Evolutionary conservation across 441 rosid genomes (phyloP), one percentile per base, ranked within the genome.

Genomic region (Cnidoscolus chayamansa): DNA sequence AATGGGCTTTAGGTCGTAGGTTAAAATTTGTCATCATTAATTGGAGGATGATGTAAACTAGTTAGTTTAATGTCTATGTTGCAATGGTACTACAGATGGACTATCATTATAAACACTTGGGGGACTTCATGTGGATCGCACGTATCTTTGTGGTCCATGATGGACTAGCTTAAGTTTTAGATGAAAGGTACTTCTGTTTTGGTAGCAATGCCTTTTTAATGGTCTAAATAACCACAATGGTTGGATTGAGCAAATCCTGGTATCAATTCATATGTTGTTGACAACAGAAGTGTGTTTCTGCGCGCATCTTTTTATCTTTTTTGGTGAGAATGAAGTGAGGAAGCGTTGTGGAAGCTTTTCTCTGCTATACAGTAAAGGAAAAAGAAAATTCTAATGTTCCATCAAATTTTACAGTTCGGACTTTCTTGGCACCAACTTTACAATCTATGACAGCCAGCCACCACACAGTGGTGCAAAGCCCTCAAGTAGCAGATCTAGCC

Each of bases 371-470:
- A 25, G 25, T 25, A 25, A 25, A 25, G 25, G 25, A 25, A 25
- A 25, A 25, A 25, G 25, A 25, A 50, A 56, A 15, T 62, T 58
- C 56, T 58, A 20, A 15, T 16, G 45, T 65, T 71, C 53, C 10
- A 20, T 53, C 13, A 65, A 64, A 20, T 59, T 68, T 77, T 81
- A 79, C 92, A 94, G 98, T 68, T 89, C 98, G 65, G 96, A 94
- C 85, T 94, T 94, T 77, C 90, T 94, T 32, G 97, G 98, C 69
- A 91, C 98, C 80, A 91, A 89, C 85, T 94, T 91, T 75, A 91
- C 89, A 35, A 84, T 94, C 75, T 94, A 87, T 49, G 97, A 94
- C 81, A 88, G 97, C 80, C 88, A 84, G 80, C 93, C 93, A 0
- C 97, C 97, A 0, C 89, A 87, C 65, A 77, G 72, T 62, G 96